These are phyloP conservation scores for Coccomyxa sp. DNA, from an alignment of 139 green algal species.

Conservation along the genomic window DNA sequence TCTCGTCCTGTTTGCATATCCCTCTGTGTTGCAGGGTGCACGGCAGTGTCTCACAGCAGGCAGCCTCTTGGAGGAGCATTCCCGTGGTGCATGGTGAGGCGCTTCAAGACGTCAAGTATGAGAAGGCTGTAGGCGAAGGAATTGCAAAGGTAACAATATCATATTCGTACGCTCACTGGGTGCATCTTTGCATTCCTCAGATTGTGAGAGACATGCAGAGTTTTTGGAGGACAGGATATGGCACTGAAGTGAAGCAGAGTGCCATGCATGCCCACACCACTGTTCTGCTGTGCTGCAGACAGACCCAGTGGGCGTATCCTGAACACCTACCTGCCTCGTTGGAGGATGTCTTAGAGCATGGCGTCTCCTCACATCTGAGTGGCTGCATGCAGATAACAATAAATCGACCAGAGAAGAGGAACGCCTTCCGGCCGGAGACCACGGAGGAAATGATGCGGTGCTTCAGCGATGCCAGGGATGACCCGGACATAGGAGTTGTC, in stretches of 20 bases:
- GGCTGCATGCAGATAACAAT: slow-evolving; percentile 84
- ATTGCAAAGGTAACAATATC: slow-evolving; percentile 74
- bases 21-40: slow-evolving; percentile 52
- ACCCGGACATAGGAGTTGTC: slow-evolving; percentile 84
- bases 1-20: no score
- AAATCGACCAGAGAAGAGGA: slow-evolving; percentile 87
- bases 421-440: slow-evolving; percentile 92
- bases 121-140: slow-evolving; percentile 77
- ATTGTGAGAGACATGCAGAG: no score
- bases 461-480: slow-evolving; percentile 85
- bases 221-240: no score
- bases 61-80: slow-evolving; percentile 54
- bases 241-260: background rate
- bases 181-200: no score
- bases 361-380: no score
- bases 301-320: background rate
- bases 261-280: background rate
- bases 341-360: background rate
- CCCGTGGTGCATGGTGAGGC: slow-evolving; percentile 37
- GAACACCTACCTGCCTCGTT: background rate
- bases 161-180: background rate
- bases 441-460: slow-evolving; percentile 85
- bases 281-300: background rate
- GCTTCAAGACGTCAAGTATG: slow-evolving; percentile 80
- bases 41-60: slow-evolving; percentile 57